phyloP scores from a whole-genome alignment of 306 rosid genomes.

The Inga oerstediana region DNA sequence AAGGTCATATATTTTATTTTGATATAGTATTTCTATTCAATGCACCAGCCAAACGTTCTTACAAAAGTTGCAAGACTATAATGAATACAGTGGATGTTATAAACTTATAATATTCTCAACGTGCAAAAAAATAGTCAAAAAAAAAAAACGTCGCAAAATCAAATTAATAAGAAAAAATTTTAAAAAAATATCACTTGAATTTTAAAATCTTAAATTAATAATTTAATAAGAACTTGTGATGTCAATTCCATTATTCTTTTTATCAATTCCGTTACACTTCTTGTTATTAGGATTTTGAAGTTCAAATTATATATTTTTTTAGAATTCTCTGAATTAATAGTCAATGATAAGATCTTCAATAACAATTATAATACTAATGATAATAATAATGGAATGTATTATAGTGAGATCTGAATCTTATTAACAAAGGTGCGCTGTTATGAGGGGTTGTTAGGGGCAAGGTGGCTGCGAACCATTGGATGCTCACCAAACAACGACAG shows the following conservation, averaged over 20 bases:
- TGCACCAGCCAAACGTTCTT: neutral
- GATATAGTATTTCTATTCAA: neutral
- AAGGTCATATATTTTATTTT: no score
- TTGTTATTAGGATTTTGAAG: no score
- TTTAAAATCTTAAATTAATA: no score
- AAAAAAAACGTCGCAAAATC: neutral
- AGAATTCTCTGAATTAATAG: neutral
- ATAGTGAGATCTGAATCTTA: neutral
- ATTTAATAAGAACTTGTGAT: no score
- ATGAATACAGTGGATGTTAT: neutral
- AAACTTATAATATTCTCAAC: neutral
- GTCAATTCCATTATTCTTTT: no score
- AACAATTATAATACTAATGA: neutral
- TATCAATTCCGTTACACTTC: no score
- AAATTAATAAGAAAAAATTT: neutral
- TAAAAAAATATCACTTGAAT: no score
- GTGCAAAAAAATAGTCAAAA: neutral
- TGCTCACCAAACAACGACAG: conserved; percentile 27
- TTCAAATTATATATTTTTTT: no score
- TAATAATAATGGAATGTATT: neutral
- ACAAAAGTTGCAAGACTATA: neutral
- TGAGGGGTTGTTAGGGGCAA: neutral
- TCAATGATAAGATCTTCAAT: neutral
- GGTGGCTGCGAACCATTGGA: conserved; percentile 20
- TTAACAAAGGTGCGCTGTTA: neutral